Base-by-base conservation (phyloP, 2,329 filamentous ascomycete genomes). In the Paramyrothecium roridum region DNA sequence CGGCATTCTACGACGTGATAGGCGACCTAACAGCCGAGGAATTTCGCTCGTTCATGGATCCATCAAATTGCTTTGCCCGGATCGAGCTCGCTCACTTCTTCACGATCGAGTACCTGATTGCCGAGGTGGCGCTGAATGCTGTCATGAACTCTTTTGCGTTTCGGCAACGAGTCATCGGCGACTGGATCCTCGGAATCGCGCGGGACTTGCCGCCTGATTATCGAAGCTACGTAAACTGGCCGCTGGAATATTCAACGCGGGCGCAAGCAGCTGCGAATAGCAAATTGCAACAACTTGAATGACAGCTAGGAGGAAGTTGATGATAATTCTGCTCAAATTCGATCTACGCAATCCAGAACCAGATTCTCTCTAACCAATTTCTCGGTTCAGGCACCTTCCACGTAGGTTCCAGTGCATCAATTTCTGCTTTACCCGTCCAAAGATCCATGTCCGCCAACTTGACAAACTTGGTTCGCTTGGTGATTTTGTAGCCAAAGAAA, bases 401-500 rank as follows among this genome's bases (percentile, higher is more conserved):
- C 2, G 66, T 70, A 3, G 67, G 65, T 56, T 74, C 72, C 12
- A 75, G 55, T 1, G 67, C 54, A 58, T 75, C 72, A 56, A 74
- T 64, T 57, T 74, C 72, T 0, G 67, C 68, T 60, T 73, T 76
- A 3, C 73, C 73, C 17, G 70, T 73, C 73, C 73, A 75, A 1
- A 75, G 54, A 52, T 74, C 72, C 71, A 76, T 74, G 11, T 73
- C 70, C 3, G 62, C 57, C 1, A 73, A 43, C 50, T 65, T 65
- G 3, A 75, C 70, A 45, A 73, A 63, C 56, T 79, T 84, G 0
- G 85, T 87, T 64, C 76, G 78, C 70, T 88, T 86, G 53, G 84
- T 62, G 10, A 89, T 43, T 69, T 92, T 91, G 80, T 89, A 91
- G 2, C 82, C 49, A 10, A 67, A 50, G 64, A 83, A 90, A 2